A percentile compares a stretch with the other conserved stretches of the same genome.
Conservation (phyloP, 1,284 basidiomycete genomes). For the Marasmius sp. region DNA sequence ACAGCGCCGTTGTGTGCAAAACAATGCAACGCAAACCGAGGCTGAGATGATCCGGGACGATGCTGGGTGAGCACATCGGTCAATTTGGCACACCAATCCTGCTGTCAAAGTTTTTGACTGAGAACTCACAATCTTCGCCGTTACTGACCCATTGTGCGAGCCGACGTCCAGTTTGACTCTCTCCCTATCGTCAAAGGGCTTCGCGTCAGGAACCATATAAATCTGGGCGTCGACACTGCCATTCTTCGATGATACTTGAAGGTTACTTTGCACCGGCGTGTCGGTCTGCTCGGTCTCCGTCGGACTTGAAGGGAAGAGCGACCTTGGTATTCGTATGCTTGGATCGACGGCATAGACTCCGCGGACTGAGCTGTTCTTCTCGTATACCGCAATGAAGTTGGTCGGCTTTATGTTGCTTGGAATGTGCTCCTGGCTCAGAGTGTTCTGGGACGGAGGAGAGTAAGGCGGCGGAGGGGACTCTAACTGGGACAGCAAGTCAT, state of each 20-base stretch:
- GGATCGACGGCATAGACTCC: background rate
- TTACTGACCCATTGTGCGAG: background rate
- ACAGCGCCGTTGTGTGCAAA: background rate
- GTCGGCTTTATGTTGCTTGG: background rate
- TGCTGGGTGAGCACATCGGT: background rate
- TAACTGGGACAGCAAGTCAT: background rate
- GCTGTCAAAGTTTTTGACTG: background rate
- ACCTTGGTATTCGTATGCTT: background rate
- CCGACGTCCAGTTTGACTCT: background rate
- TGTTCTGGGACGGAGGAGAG: background rate
- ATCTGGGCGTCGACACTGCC: background rate
- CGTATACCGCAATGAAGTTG: background rate
- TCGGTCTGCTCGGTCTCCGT: background rate
- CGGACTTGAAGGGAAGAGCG: background rate
- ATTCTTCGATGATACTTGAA: background rate
- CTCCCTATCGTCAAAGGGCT: background rate
- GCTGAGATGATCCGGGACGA: background rate
- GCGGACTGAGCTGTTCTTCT: background rate
- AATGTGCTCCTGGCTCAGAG: background rate
- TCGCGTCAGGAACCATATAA: background rate
- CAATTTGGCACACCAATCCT: background rate
- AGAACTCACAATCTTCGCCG: background rate
- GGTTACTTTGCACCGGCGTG: background rate
- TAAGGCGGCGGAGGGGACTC: constrained; percentile 22
- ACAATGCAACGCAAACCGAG: background rate